phyloP scores from a whole-genome alignment of 768 basidiomycete species.

The Lactarius sp. region DNA sequence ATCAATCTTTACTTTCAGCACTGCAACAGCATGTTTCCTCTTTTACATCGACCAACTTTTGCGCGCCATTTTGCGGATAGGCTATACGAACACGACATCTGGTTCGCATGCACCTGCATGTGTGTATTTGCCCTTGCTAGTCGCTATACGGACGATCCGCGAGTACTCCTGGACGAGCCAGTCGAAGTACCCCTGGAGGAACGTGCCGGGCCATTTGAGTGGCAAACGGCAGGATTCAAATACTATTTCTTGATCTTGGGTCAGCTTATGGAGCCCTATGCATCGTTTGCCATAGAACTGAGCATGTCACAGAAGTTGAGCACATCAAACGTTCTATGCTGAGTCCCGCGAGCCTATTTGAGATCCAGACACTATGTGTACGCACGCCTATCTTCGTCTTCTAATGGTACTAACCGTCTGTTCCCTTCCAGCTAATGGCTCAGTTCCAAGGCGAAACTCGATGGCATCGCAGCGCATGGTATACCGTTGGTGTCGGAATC shows the following conservation, averaged over 20 bases:
- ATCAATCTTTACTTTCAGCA: slow-evolving; percentile 66
- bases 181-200: slow-evolving; percentile 29
- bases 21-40: slow-evolving; percentile 53
- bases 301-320: slow-evolving; percentile 42
- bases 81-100: slow-evolving; percentile 44
- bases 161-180: slow-evolving; percentile 29
- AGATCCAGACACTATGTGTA: slow-evolving; percentile 54
- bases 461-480: slow-evolving; percentile 43
- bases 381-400: slow-evolving; percentile 27
- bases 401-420: slow-evolving; percentile 13
- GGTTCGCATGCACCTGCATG: slow-evolving; percentile 33
- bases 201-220: slow-evolving; percentile 36
- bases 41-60: slow-evolving; percentile 72
- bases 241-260: slow-evolving; percentile 57
- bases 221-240: slow-evolving; percentile 54
- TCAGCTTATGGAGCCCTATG: slow-evolving; percentile 29
- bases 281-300: slow-evolving; percentile 10
- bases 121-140: slow-evolving; percentile 31
- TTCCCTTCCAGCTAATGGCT: slow-evolving; percentile 40
- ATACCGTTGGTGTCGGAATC: slow-evolving; percentile 37
- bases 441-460: slow-evolving; percentile 44
- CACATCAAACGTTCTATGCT: slow-evolving; percentile 46
- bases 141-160: slow-evolving; percentile 29
- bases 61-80: slow-evolving; percentile 51
- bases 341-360: slow-evolving; percentile 54